Evolutionary conservation across 495 filamentous ascomycete species (phyloP), one percentile per base, ranked within the genome.

Genomic region (Podospora pseudocomata): DNA sequence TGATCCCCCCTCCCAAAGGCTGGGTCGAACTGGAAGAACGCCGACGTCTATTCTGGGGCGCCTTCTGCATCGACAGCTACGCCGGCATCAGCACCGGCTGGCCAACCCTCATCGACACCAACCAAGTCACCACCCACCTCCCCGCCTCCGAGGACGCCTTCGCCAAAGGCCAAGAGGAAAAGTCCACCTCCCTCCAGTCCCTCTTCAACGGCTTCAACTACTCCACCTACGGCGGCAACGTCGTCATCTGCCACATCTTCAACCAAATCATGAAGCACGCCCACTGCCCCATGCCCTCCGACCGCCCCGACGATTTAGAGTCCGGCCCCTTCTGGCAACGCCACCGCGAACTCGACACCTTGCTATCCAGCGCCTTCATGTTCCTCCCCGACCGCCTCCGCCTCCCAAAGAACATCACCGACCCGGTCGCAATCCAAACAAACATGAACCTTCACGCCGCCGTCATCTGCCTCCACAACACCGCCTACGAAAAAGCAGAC

Each of bases 21-120:
- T 85, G 84, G 83, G 68, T 67, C 7, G 84, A 86, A 62, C 70
- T 82, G 9, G 85, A 87, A 73, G 84, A 86, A 69, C 78, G 84
- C 19, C 76, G 85, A 6, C 68, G 85, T 11, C 67, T 81, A 4
- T 86, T 87, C 65, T 87, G 85, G 85, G 80, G 76, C 9, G 74
- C 81, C 1, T 86, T 84, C 59, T 78, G 78, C 26, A 79, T 86
- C 27, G 85, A 87, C 67, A 75, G 79, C 20, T 84, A 84, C 60
- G 77, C 74, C 20, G 79, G 74, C 64, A 79, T 83, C 58, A 82
- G 80, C 23, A 83, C 82, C 2, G 82, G 82, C 1, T 85, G 81
- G 82, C 80, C 83, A 6, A 74, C 73, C 30, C 63, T 84, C 27
- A 79, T 84, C 60, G 79, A 84, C 32, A 59, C 73, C 4, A 68